phyloP scores from a whole-genome alignment of 2,329 filamentous ascomycete species.

The Fusarium anguioides region DNA sequence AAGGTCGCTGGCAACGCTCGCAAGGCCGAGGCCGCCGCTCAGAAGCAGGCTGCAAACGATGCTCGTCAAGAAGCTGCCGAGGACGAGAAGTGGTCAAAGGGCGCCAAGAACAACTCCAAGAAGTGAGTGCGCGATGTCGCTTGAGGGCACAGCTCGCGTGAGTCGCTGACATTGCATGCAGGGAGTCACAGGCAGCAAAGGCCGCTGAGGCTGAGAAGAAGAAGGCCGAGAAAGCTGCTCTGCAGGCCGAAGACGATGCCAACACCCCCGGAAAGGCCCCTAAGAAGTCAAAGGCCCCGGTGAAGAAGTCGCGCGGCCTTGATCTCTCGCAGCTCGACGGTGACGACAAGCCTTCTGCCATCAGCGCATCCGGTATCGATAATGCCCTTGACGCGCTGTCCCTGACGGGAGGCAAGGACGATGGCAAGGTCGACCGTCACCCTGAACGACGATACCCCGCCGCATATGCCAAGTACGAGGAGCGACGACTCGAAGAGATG shows the following conservation, averaged over 20 bases:
- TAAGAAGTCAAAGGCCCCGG: constrained; percentile 75
- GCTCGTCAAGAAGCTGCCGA: constrained; percentile 75
- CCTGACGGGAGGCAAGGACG: constrained; percentile 65
- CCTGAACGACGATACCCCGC: constrained; percentile 90
- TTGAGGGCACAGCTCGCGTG: background rate
- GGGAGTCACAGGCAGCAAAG: constrained; percentile 63
- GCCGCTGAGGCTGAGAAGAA: constrained; percentile 89
- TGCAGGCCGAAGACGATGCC: constrained; percentile 85
- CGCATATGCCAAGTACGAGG: constrained; percentile 85
- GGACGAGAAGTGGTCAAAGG: constrained; percentile 83
- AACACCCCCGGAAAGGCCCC: constrained; percentile 66
- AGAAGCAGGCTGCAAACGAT: constrained; percentile 79
- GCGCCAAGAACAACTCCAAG: constrained; percentile 85
- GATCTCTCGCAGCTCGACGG: constrained; percentile 81
- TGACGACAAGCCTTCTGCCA: constrained; percentile 65
- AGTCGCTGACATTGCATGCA: constrained; percentile 34
- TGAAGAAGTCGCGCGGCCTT: constrained; percentile 77
- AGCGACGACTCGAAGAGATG: constrained; percentile 84
- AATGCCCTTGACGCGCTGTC: constrained; percentile 90
- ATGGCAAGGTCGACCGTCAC: constrained; percentile 83
- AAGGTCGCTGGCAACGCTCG: constrained; percentile 90
- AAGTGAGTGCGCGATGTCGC: constrained; percentile 70
- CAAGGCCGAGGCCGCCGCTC: constrained; percentile 88
- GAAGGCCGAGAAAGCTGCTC: constrained; percentile 90
- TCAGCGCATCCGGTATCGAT: constrained; percentile 91